Conservation (phyloP, 306 rosid species). For the Rosa multiflora region DNA sequence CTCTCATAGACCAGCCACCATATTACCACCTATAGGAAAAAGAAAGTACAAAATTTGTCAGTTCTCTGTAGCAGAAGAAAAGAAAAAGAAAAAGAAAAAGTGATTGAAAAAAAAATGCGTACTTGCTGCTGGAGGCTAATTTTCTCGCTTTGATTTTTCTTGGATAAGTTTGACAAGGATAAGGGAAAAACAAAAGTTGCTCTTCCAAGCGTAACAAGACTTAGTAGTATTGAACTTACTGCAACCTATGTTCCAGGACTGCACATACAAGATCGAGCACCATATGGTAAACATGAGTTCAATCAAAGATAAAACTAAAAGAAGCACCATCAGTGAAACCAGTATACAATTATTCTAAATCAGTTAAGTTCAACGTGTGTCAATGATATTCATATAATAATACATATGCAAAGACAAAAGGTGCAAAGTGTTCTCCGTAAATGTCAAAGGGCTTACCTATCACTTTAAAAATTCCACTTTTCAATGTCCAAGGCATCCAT, state of each 20-base stretch:
- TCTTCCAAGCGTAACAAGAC: too few relatives aligned
- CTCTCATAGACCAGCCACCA: slow-evolving; percentile 99
- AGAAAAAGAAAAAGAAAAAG: neutral
- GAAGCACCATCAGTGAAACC: neutral
- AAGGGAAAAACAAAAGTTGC: too few relatives aligned
- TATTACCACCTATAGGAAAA: slow-evolving; percentile 56
- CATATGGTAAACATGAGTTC: too few relatives aligned
- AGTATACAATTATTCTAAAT: slow-evolving; percentile 2
- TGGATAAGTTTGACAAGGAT: too few relatives aligned
- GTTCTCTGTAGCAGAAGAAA: slow-evolving; percentile 9
- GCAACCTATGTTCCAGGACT: too few relatives aligned
- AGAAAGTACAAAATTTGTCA: slow-evolving; percentile 12
- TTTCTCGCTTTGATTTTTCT: too few relatives aligned
- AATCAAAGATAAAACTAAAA: neutral
- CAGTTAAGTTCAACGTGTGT: slow-evolving; percentile 14
- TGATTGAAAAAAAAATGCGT: slow-evolving; percentile 25
- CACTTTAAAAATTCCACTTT: slow-evolving; percentile 89
- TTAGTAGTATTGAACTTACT: too few relatives aligned
- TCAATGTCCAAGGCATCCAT: slow-evolving; percentile 99
- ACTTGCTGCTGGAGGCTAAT: slow-evolving; percentile 51
- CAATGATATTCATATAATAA: slow-evolving; percentile 7
- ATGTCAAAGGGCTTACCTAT: slow-evolving; percentile 55
- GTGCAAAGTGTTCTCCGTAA: neutral
- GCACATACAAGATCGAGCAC: too few relatives aligned
- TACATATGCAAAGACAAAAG: slow-evolving; percentile 6